Percentiles rank a stretch among this genome's conserved stretches.
These are phyloP conservation scores for Ambrosiella beaveri DNA, from an alignment of 2,329 filamentous ascomycete genomes.

Conservation along the genomic window DNA sequence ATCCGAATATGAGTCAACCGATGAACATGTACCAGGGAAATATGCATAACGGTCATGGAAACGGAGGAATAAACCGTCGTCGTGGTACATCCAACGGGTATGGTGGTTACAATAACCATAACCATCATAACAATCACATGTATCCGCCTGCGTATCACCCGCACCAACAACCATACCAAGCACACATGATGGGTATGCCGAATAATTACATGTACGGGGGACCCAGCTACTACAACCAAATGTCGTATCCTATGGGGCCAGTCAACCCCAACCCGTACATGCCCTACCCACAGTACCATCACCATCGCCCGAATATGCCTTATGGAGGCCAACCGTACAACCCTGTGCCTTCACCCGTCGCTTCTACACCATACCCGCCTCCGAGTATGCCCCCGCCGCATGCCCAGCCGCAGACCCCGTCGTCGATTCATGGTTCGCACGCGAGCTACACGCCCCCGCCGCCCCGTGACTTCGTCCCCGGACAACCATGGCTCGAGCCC, in stretches of 20 bases:
- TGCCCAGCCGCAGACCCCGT: constrained; percentile 31
- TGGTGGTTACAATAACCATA: constrained; percentile 21
- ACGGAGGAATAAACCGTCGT: constrained; percentile 12
- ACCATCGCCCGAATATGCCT: constrained; percentile 29
- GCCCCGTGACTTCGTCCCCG: constrained; percentile 11
- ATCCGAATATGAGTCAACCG: not conserved
- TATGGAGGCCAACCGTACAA: not conserved
- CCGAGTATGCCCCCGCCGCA: constrained; percentile 27
- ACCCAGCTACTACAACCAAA: not conserved
- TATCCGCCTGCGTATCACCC: constrained; percentile 16
- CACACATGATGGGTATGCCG: constrained; percentile 14
- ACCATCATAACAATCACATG: constrained; percentile 18
- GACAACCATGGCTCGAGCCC: constrained; percentile 6
- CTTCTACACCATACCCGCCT: constrained; percentile 40
- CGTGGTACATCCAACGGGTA: constrained; percentile 18
- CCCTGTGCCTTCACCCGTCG: constrained; percentile 29
- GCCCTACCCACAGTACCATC: constrained; percentile 24
- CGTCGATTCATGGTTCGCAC: constrained; percentile 28
- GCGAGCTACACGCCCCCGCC: constrained; percentile 6
- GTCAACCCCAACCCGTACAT: not conserved
- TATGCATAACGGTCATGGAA: constrained; percentile 16
- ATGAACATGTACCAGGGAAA: constrained; percentile 17
- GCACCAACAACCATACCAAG: constrained; percentile 21
- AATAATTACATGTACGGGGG: too few species aligned
- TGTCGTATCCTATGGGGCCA: not conserved